Conservation (phyloP, 192 early-diverging fungal genomes). For the Podila horticola region DNA sequence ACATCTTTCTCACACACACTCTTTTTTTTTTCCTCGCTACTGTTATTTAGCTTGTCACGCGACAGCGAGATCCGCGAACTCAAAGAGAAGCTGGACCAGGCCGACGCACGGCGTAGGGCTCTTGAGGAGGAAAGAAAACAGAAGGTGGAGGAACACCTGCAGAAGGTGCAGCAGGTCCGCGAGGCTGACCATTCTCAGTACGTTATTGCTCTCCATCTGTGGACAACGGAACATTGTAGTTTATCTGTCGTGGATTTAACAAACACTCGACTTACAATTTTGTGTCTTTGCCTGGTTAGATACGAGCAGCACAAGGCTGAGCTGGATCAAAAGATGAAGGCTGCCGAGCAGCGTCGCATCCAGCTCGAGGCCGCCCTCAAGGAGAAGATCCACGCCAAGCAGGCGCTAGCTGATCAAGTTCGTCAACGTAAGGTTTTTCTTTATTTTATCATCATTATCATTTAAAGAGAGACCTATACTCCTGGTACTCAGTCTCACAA, state of each 20-base stretch:
- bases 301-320: constrained; percentile 43
- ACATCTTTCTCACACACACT: background rate
- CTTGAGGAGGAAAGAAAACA: constrained; percentile 38
- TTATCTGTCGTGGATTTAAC: background rate
- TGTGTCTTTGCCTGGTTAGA: background rate
- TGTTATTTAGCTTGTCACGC: constrained; percentile 14
- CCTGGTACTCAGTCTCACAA: background rate
- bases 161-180: constrained; percentile 26
- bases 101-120: constrained; percentile 41
- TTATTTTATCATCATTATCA: background rate
- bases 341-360: constrained; percentile 32
- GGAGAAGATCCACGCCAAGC: constrained; percentile 44
- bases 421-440: constrained; percentile 28
- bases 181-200: constrained; percentile 10
- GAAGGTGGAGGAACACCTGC: constrained; percentile 43
- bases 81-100: constrained; percentile 44
- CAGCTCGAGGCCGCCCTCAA: constrained; percentile 41
- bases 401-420: constrained; percentile 39
- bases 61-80: constrained; percentile 42
- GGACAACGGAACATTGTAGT: too few relatives aligned
- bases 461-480: background rate
- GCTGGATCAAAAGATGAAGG: constrained; percentile 50
- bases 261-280: background rate
- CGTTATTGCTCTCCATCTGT: too few relatives aligned
- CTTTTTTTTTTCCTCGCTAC: background rate